phyloP scores from a whole-genome alignment of 2,329 filamentous ascomycete species.

The Penicillium sp. region DNA sequence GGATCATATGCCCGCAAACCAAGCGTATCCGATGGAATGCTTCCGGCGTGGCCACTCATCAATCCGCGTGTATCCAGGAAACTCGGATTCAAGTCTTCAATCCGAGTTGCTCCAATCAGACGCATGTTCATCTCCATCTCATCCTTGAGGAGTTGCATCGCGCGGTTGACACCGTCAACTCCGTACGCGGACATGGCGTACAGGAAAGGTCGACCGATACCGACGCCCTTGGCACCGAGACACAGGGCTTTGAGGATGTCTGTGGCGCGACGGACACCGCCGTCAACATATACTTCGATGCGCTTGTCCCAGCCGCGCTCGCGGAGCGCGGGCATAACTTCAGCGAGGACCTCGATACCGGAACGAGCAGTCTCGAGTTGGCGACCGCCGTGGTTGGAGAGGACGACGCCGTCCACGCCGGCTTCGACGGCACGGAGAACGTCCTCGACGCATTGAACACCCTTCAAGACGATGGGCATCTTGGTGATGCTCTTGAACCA shows the following conservation, averaged over 20 bases:
- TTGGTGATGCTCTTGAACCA: slow-evolving; percentile 88
- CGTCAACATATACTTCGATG: slow-evolving; percentile 86
- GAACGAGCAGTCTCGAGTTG: slow-evolving; percentile 90
- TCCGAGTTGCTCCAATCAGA: slow-evolving; percentile 68
- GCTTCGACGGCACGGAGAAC: slow-evolving; percentile 77
- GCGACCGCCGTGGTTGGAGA: slow-evolving; percentile 92
- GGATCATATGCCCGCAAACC: slow-evolving; percentile 53
- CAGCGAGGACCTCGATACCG: slow-evolving; percentile 81
- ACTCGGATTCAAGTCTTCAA: slow-evolving; percentile 73
- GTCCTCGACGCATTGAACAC: slow-evolving; percentile 92
- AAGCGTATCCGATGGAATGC: slow-evolving; percentile 58
- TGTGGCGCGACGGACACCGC: slow-evolving; percentile 80
- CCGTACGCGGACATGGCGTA: slow-evolving; percentile 96
- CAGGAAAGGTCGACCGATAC: slow-evolving; percentile 89
- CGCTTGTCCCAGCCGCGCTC: slow-evolving; percentile 65
- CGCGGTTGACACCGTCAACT: slow-evolving; percentile 75
- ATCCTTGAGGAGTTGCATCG: slow-evolving; percentile 87
- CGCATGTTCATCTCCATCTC: slow-evolving; percentile 99
- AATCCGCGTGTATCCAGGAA: slow-evolving; percentile 74
- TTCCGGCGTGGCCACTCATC: slow-evolving; percentile 49
- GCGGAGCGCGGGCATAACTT: slow-evolving; percentile 83
- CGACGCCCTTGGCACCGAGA: slow-evolving; percentile 83
- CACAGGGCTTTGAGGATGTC: slow-evolving; percentile 95
- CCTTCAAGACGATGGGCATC: slow-evolving; percentile 95
- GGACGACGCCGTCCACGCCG: slow-evolving; percentile 80